These are phyloP conservation scores for Paxillus involutus DNA, from an alignment of 768 basidiomycete species.

Conservation along the genomic window DNA sequence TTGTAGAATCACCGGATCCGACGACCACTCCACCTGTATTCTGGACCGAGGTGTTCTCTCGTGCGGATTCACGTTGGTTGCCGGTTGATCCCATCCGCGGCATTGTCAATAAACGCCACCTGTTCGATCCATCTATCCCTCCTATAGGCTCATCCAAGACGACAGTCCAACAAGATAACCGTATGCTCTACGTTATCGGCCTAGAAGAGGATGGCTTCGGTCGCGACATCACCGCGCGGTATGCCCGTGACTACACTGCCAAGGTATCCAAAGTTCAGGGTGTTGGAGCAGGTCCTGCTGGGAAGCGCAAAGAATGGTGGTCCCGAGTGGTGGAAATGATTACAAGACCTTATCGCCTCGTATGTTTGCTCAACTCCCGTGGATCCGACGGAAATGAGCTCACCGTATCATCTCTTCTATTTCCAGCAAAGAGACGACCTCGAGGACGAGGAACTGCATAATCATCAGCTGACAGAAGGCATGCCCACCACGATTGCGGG, in stretches of 20 bases:
- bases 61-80: conserved; percentile 88
- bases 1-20: conserved; percentile 44
- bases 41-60: conserved; percentile 97
- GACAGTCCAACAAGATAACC: conserved; percentile 54
- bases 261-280: conserved; percentile 82
- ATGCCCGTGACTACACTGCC: conserved; percentile 77
- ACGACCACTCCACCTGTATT: conserved; percentile 77
- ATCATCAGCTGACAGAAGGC: conserved; percentile 76
- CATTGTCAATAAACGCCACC: conserved; percentile 75
- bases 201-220: conserved; percentile 94
- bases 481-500: conserved; percentile 91
- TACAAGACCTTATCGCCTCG: conserved; percentile 79
- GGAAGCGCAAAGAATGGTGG: conserved; percentile 88
- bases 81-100: conserved; percentile 87
- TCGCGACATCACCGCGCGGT: conserved; percentile 88
- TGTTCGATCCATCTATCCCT: conserved; percentile 68
- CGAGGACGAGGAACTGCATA: conserved; percentile 87
- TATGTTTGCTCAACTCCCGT: conserved; percentile 37
- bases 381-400: conserved; percentile 17
- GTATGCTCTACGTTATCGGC: conserved; percentile 91
- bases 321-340: conserved; percentile 60
- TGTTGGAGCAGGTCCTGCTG: conserved; percentile 43
- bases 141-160: conserved; percentile 15
- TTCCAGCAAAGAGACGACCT: conserved; percentile 84
- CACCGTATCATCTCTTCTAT: conserved; percentile 3